Base-by-base conservation (phyloP, 1,139 yeast genomes). In the Candida pseudoviswanathii region DNA sequence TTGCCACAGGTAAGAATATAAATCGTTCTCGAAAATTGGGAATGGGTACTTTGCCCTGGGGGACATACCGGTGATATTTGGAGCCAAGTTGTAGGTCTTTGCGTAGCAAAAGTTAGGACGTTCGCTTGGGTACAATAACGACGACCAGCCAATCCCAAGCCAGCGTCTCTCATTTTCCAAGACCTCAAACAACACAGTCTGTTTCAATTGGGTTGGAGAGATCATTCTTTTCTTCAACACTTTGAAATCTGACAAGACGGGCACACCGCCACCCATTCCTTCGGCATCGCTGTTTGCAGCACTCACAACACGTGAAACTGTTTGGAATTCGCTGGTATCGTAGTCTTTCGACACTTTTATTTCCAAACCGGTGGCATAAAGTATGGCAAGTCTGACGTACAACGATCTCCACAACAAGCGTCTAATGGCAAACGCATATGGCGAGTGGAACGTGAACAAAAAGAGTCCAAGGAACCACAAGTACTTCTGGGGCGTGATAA, bases 91-190 rank as follows among this genome's bases (percentile, higher is more conserved):
- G 46, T 70, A 66, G n/a, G 81, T 67, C 7, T 71, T 65, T 30
- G 67, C 74, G 52, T 71, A 76, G 40, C 85, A 80, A 56, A 67
- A 82, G 33, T 72, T 68, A 1, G 79, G 58, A 36, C 86, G 59
- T 54, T 83, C 88, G 49, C 71, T 68, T 0, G 86, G 86, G 11
- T 82, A 59, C 39, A 81, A 59, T 34, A 70, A 66, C 45, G 74
- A 71, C 38, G 78, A 67, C 87, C 87, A 83, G 4, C 87, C 88
- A 22, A 82, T 52, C 0, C 84, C 86, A 3, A 82, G 46, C 86
- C 87, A 82, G 47, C 86, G 67, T 57, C 89, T 69, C 59, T 84
- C 84, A 56, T 83, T 80, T 55, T 84, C 86, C 41, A 79, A 60
- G 1, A 82, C 64, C 48, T 75, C 80, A 56, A 83, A 82, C 45